Conservation (phyloP, 1,284 basidiomycete genomes). For the Pseudozyma pruni region DNA sequence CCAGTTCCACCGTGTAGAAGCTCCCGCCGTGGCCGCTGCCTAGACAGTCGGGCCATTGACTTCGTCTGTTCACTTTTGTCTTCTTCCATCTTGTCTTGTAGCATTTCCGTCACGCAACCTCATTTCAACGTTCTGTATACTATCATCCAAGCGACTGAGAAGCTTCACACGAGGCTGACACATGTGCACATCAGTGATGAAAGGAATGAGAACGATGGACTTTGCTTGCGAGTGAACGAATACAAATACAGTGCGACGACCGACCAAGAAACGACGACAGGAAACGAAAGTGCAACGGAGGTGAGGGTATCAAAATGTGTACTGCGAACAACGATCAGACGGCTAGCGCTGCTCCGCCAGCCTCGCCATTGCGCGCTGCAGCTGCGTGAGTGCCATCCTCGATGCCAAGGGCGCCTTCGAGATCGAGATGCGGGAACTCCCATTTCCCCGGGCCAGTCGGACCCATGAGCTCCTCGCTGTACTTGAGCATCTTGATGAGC, state of each 20-base stretch:
- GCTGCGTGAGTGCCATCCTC: conserved; percentile 5
- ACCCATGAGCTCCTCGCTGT: conserved; percentile 84
- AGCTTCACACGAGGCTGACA: too few species aligned
- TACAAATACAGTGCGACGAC: conserved; percentile 19
- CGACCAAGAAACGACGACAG: not conserved
- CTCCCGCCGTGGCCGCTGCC: conserved; percentile 11
- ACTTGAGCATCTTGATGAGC: conserved; percentile 84
- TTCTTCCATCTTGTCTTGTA: too few species aligned
- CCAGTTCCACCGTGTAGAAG: conserved; percentile 65
- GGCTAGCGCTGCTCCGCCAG: conserved; percentile 13
- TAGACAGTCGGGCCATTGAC: conserved; percentile 6
- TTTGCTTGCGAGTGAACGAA: conserved; percentile 18
- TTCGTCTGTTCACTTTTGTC: too few species aligned
- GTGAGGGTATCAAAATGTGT: conserved; percentile 13
- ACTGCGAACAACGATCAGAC: conserved; percentile 8
- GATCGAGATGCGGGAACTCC: conserved; percentile 57
- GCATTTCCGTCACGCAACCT: too few species aligned
- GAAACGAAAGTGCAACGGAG: conserved; percentile 2
- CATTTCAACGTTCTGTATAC: too few species aligned
- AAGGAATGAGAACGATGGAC: not conserved
- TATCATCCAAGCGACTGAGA: too few species aligned
- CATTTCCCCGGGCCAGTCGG: conserved; percentile 69
- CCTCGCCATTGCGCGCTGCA: conserved; percentile 9
- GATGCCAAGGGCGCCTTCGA: conserved; percentile 42
- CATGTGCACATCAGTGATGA: too few species aligned